Percentiles rank a stretch among this genome's conserved stretches.
These are phyloP conservation scores for Boletales sp. DNA, from an alignment of 768 basidiomycete genomes.

Conservation along the genomic window DNA sequence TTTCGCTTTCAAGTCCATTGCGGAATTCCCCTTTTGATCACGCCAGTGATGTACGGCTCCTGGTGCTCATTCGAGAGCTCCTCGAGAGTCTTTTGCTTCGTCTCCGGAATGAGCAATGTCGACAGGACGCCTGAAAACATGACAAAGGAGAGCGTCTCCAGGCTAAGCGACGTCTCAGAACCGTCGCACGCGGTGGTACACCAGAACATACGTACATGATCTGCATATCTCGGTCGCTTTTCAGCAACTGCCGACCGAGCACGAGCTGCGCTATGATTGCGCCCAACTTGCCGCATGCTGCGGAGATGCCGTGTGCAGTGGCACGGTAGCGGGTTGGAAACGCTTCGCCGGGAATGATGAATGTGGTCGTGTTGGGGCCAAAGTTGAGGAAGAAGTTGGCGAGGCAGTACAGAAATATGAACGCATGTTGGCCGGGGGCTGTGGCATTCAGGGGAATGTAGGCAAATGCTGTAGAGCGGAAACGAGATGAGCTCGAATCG, in stretches of 20 bases:
- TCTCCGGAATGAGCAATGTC: conserved; percentile 80
- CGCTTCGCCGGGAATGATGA: conserved; percentile 72
- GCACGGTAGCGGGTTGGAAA: conserved; percentile 77
- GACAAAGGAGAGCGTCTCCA: conserved; percentile 78
- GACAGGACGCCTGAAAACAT: conserved; percentile 84
- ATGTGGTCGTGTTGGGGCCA: conserved; percentile 54
- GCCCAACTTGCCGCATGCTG: conserved; percentile 69
- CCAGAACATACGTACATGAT: conserved; percentile 54
- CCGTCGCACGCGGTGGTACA: conserved; percentile 1
- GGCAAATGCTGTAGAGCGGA: conserved; percentile 48
- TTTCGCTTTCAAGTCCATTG: background rate
- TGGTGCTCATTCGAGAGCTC: conserved; percentile 72
- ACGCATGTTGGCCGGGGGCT: conserved; percentile 45
- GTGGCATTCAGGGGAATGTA: conserved; percentile 55
- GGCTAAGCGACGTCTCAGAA: conserved; percentile 29
- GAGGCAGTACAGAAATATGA: conserved; percentile 35
- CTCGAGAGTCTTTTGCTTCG: conserved; percentile 61
- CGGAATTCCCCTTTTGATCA: conserved; percentile 14
- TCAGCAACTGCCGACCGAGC: conserved; percentile 58
- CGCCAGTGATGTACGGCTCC: conserved; percentile 47
- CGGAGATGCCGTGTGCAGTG: conserved; percentile 72
- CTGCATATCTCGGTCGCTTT: conserved; percentile 51
- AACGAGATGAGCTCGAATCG: background rate
- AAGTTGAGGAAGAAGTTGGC: conserved; percentile 18
- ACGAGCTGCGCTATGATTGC: conserved; percentile 79